Conservation (phyloP, 2,329 filamentous ascomycete genomes). For the Coleophoma cylindrospora region DNA sequence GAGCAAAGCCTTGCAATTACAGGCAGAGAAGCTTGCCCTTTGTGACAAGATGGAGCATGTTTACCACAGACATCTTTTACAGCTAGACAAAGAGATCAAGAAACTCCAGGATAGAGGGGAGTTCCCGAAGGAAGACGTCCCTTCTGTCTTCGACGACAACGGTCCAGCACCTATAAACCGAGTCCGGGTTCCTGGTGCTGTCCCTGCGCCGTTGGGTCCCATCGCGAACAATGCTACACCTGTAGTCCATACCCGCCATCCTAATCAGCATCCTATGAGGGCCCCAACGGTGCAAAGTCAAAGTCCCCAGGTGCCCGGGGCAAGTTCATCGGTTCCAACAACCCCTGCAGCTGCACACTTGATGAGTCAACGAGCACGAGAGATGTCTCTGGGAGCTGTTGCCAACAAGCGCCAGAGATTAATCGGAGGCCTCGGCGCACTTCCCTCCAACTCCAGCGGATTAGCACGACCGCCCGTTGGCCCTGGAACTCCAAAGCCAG, state of each 20-base stretch:
- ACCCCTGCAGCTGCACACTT: slow-evolving; percentile 58
- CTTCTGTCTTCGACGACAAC: too few species aligned
- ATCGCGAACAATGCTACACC: slow-evolving; percentile 16
- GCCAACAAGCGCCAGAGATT: slow-evolving; percentile 45
- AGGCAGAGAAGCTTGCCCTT: slow-evolving; percentile 70
- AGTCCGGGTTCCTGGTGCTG: slow-evolving; percentile 14
- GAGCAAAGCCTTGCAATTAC: slow-evolving; percentile 62
- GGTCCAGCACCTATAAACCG: too few species aligned
- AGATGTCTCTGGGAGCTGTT: slow-evolving; percentile 52
- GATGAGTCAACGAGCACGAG: slow-evolving; percentile 48
- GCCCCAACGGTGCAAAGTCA: slow-evolving; percentile 14
- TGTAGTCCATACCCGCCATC: slow-evolving; percentile 17
- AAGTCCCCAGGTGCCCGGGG: slow-evolving; percentile 12
- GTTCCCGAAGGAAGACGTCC: slow-evolving; percentile 37
- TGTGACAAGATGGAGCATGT: slow-evolving; percentile 57
- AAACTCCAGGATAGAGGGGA: slow-evolving; percentile 55
- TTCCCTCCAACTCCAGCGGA: slow-evolving; percentile 48
- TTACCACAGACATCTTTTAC: slow-evolving; percentile 58
- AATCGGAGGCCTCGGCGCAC: slow-evolving; percentile 35
- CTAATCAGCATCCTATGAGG: slow-evolving; percentile 21
- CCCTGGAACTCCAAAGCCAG: slow-evolving; percentile 55
- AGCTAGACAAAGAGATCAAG: slow-evolving; percentile 59
- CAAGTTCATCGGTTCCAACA: slow-evolving; percentile 47
- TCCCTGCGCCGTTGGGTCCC: slow-evolving; percentile 13
- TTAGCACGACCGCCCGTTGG: slow-evolving; percentile 58